phyloP scores from a whole-genome alignment of 2,329 filamentous ascomycete species.

The Colletotrichum kahawae region DNA sequence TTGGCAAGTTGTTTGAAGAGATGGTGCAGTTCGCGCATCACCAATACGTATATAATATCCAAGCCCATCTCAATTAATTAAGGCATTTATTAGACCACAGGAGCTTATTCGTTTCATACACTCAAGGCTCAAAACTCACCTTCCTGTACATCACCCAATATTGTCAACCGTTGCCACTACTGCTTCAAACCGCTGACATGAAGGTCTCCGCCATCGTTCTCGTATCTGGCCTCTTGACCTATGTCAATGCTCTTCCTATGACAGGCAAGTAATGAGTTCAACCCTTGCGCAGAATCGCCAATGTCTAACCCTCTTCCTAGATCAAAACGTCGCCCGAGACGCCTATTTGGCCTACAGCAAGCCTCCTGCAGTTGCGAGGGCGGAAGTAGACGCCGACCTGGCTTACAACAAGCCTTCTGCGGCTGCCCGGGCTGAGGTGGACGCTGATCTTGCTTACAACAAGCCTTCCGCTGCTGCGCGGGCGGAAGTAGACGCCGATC shows the following conservation, averaged over 20 bases:
- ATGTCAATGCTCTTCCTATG: background rate
- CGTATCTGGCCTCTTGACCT: background rate
- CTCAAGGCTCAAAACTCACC: background rate
- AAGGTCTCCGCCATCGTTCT: background rate
- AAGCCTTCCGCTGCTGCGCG: no score
- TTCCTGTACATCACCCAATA: fast-evolving
- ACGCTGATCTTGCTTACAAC: background rate
- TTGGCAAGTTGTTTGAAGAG: background rate
- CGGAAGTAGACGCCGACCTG: background rate
- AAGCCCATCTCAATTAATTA: background rate
- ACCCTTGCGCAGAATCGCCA: fast-evolving
- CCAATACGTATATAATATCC: background rate
- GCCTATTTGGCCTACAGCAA: background rate
- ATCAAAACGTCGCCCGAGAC: fast-evolving
- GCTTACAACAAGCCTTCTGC: background rate
- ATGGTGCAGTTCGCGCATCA: fast-evolving
- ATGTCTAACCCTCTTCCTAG: fast-evolving
- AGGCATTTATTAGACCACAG: background rate
- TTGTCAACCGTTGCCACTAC: background rate
- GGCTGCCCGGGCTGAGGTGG: background rate
- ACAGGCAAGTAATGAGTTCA: background rate
- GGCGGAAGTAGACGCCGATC: no score
- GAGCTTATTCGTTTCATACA: background rate
- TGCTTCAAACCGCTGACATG: background rate
- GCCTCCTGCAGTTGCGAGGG: background rate